Evolutionary conservation across 2,329 filamentous ascomycete species (phyloP).

Genomic region (Epichloe coenophiala): DNA sequence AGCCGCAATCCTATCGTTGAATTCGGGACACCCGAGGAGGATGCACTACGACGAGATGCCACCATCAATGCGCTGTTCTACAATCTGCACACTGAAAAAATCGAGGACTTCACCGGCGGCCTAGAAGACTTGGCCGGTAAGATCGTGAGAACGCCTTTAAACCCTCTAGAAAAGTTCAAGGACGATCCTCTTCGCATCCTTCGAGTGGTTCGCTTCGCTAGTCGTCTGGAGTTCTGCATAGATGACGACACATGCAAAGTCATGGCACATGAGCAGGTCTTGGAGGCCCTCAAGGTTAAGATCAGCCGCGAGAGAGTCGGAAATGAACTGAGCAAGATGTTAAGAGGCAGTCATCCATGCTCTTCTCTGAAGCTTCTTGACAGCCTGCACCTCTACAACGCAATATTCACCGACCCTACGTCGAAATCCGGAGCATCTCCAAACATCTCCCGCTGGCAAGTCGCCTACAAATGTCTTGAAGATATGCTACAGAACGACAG

Average conservation of each 20-base stretch:
- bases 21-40: slow-evolving; percentile 83
- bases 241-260: slow-evolving; percentile 52
- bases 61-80: slow-evolving; percentile 95
- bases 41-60: slow-evolving; percentile 78
- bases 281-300: slow-evolving; percentile 66
- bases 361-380: slow-evolving; percentile 53
- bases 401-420: slow-evolving; percentile 59
- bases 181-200: slow-evolving; percentile 85
- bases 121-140: slow-evolving; percentile 58
- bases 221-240: slow-evolving; percentile 67
- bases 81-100: slow-evolving; percentile 63
- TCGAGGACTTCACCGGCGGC: slow-evolving; percentile 81
- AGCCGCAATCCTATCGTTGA: slow-evolving; percentile 29
- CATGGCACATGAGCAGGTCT: slow-evolving; percentile 71
- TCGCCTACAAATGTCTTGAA: slow-evolving; percentile 51
- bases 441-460: slow-evolving; percentile 44
- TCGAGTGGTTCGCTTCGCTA: slow-evolving; percentile 80
- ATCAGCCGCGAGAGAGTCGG: slow-evolving; percentile 87
- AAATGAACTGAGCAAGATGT: slow-evolving; percentile 81
- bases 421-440: slow-evolving; percentile 38
- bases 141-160: slow-evolving; percentile 72
- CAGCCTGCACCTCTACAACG: slow-evolving; percentile 52
- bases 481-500: slow-evolving; percentile 30
- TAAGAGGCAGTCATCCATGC: slow-evolving; percentile 51
- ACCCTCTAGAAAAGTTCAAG: slow-evolving; percentile 83